Conservation (phyloP, 441 rosid genomes). For the Macaranga tanarius region DNA sequence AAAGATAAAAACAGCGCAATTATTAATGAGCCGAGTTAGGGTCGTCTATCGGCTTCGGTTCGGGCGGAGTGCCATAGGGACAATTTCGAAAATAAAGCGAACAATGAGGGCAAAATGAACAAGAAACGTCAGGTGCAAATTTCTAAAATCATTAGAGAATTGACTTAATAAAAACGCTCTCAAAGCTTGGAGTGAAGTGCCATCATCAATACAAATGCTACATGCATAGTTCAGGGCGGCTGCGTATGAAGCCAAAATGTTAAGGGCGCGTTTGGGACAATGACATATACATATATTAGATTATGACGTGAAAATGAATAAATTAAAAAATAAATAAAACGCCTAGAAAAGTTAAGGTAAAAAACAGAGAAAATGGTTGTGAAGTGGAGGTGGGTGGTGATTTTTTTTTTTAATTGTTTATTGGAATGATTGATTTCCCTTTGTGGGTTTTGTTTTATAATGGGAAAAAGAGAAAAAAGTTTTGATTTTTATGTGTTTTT, state of each 20-base stretch:
- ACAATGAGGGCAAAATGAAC: not conserved
- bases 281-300: not conserved
- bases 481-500: not conserved
- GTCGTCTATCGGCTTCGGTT: too few species aligned
- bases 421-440: not conserved
- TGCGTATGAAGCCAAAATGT: conserved; percentile 18
- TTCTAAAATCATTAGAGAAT: not conserved
- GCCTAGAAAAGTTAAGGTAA: too few species aligned
- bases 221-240: conserved; percentile 30
- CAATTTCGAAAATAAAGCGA: not conserved
- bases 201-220: not conserved
- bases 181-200: too few species aligned
- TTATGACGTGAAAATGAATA: conserved; percentile 4
- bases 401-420: not conserved
- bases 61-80: not conserved
- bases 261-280: conserved; percentile 10
- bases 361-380: not conserved
- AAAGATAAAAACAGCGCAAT: too few species aligned
- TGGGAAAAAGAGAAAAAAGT: not conserved
- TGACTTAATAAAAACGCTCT: not conserved
- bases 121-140: not conserved
- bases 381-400: conserved; percentile 14
- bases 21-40: too few species aligned
- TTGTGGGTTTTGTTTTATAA: not conserved
- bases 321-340: not conserved